Conservation (phyloP, 495 filamentous ascomycete genomes). For the Aspergillus incahuasiensis region DNA sequence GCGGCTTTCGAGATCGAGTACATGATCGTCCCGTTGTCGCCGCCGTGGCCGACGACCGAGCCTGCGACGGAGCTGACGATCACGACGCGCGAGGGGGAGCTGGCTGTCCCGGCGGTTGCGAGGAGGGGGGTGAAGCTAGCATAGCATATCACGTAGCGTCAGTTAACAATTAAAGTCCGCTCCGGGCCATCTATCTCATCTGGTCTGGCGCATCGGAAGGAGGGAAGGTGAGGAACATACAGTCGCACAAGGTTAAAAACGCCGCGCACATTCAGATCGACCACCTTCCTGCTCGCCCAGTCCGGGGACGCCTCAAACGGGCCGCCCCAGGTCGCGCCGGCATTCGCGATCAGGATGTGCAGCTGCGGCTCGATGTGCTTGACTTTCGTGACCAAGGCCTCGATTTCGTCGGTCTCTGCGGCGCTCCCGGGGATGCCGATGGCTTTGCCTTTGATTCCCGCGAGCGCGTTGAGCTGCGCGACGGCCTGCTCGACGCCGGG, state of each 20-base stretch:
- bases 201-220: neutral
- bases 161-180: too few species aligned
- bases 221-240: conserved; percentile 23
- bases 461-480: conserved; percentile 69
- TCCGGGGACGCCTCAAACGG: conserved; percentile 80
- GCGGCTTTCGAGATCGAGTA: conserved; percentile 85
- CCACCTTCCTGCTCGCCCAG: conserved; percentile 76
- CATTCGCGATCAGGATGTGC: conserved; percentile 79
- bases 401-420: conserved; percentile 63
- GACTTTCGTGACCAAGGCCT: conserved; percentile 63
- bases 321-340: conserved; percentile 90
- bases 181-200: too few species aligned
- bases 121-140: conserved; percentile 72
- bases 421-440: conserved; percentile 75
- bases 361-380: conserved; percentile 62
- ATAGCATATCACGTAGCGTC: neutral
- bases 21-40: conserved; percentile 68
- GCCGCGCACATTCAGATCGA: conserved; percentile 87
- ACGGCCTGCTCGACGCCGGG: conserved; percentile 69
- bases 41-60: conserved; percentile 64
- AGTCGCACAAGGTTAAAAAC: conserved; percentile 77
- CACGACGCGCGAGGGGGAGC: conserved; percentile 72
- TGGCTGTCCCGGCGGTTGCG: conserved; percentile 53
- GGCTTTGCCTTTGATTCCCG: conserved; percentile 61
- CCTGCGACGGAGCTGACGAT: conserved; percentile 80